These are phyloP conservation scores for Quercus wislizeni DNA, from an alignment of 306 rosid genomes.

Conservation along the genomic window DNA sequence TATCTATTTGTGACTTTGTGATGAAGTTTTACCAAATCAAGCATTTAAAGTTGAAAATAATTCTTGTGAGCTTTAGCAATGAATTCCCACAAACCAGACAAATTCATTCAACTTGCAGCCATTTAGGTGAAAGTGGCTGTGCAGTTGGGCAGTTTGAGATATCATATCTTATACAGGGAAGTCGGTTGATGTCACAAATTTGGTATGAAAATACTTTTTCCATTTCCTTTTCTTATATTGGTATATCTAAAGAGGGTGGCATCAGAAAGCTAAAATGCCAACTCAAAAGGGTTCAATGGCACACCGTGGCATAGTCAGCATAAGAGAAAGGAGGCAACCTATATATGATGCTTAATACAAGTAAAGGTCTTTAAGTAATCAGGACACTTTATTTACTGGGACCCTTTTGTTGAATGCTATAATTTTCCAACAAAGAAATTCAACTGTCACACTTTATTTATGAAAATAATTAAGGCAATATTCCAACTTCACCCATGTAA, in stretches of 20 bases:
- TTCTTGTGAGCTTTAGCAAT: neutral
- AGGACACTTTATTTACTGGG: neutral
- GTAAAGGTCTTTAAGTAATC: neutral
- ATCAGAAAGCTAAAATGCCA: slow-evolving; percentile 4
- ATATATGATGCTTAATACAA: neutral
- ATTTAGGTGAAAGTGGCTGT: neutral
- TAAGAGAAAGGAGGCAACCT: neutral
- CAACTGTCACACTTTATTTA: neutral
- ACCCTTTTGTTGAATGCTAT: neutral
- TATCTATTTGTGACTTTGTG: neutral
- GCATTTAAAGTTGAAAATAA: neutral
- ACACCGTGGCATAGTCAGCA: neutral
- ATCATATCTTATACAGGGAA: neutral
- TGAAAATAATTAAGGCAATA: neutral
- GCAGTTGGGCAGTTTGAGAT: neutral
- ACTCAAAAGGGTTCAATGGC: neutral
- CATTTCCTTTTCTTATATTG: neutral
- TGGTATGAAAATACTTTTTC: neutral
- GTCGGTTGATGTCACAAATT: neutral
- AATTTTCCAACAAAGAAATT: neutral
- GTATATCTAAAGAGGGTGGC: neutral
- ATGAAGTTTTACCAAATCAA: neutral
- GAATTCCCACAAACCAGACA: neutral
- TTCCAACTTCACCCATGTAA: neutral
- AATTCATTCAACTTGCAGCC: neutral